These are phyloP conservation scores for Globisporangium polare DNA, from an alignment of 352 stramenopile genomes.

Conservation along the genomic window DNA sequence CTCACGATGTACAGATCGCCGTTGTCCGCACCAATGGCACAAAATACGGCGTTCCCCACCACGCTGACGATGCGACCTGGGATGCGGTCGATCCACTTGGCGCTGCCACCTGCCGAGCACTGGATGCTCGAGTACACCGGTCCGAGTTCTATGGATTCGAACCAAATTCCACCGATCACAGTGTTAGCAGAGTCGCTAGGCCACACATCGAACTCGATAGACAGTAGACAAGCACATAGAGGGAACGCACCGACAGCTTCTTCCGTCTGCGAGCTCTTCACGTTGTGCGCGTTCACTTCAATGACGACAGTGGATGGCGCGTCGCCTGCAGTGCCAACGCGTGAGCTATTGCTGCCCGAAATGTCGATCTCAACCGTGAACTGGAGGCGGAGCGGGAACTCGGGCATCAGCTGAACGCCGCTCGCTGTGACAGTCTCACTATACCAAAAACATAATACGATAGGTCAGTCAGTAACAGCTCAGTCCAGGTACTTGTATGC, in stretches of 20 bases:
- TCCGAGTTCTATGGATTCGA: slow-evolving; percentile 33
- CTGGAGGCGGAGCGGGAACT: slow-evolving; percentile 50
- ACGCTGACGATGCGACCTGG: slow-evolving; percentile 50
- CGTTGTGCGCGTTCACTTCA: slow-evolving; percentile 68
- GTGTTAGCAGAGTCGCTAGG: too few relatives aligned
- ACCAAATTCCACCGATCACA: neutral
- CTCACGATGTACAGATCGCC: slow-evolving; percentile 71
- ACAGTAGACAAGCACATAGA: too few relatives aligned
- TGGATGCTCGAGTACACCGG: slow-evolving; percentile 71
- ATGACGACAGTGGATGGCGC: slow-evolving; percentile 14
- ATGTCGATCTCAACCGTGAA: slow-evolving; percentile 66
- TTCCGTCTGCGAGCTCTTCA: slow-evolving; percentile 37
- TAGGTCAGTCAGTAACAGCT: neutral
- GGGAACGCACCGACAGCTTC: slow-evolving; percentile 41
- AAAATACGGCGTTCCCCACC: slow-evolving; percentile 64
- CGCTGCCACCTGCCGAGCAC: slow-evolving; percentile 42
- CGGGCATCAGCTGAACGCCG: slow-evolving; percentile 42
- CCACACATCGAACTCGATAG: too few relatives aligned
- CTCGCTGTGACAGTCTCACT: slow-evolving; percentile 20
- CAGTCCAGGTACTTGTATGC: neutral
- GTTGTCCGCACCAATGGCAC: slow-evolving; percentile 50
- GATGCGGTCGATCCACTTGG: slow-evolving; percentile 82
- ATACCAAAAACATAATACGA: neutral
- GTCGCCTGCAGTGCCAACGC: neutral
- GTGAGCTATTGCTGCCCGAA: neutral